Conservation (phyloP, 441 rosid species). For the Mallotus repandus region DNA sequence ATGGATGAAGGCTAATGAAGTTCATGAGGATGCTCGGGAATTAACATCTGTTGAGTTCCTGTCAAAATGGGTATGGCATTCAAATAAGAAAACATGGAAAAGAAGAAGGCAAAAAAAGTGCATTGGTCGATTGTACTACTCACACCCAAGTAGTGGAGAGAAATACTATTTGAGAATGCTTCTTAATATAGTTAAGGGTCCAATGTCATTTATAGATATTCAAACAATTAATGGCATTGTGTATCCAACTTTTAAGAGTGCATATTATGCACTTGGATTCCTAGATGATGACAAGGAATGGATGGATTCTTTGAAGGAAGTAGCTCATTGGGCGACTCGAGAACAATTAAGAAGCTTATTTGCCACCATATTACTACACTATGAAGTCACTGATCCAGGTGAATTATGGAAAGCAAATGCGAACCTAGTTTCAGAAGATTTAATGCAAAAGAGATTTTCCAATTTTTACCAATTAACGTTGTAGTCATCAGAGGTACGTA, state of each 20-base stretch:
- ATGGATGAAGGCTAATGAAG: background rate
- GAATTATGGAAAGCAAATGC: background rate
- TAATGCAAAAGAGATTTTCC: background rate
- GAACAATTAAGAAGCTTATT: background rate
- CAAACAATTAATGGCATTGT: background rate
- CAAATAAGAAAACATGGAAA: background rate
- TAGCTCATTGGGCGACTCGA: background rate
- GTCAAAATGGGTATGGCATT: background rate
- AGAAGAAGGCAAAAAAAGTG: background rate
- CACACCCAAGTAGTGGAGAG: background rate
- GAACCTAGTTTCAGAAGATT: background rate
- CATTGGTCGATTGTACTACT: background rate
- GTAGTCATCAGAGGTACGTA: too few relatives aligned
- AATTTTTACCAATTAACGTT: too few relatives aligned
- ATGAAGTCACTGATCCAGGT: background rate
- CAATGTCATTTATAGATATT: background rate
- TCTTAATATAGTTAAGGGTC: background rate
- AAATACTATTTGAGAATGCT: background rate
- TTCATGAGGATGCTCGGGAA: background rate
- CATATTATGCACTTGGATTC: background rate
- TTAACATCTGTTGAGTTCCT: background rate
- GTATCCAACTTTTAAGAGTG: background rate
- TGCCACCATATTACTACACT: background rate
- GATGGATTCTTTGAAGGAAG: background rate
- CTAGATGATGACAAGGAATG: background rate